Base-by-base conservation (phyloP, 2,329 filamentous ascomycete genomes). In the Talaromyces verruculosus region DNA sequence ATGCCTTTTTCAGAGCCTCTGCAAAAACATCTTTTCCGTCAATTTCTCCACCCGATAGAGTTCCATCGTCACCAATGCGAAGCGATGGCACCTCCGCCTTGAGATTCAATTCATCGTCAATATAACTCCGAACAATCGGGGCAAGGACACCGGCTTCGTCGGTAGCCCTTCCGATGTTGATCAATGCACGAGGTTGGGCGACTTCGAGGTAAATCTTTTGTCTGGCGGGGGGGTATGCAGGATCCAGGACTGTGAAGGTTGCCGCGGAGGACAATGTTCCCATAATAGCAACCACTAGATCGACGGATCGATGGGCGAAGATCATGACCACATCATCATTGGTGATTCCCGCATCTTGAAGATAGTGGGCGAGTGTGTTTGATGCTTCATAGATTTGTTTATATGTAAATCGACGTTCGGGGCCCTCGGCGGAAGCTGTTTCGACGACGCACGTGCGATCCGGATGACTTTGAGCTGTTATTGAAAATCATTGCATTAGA, bases 241-340 rank as follows among this genome's bases (percentile, higher is more conserved):
- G 93, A 75, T 97, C 93, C 22, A 97, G 85, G 49, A 83, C 79
- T 63, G 83, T 86, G 75, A 87, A 84, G 41, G 84, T 86, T 8
- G 84, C 86, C 65, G 86, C 63, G 10, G 66, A 67, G 25, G 65
- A 61, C 22, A 87, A 75, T 25, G 84, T 85, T 67, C 93, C 93
- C 91, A 97, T 96, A 63, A 93, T 88, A 41, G 90, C 88, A 7
- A 91, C 87, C 0, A 91, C 89, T 47, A 91, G 79, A 71, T 91
- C 91, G 39, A 97, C 93, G 65, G 88, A 88, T 66, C 93, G 88
- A 78, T 97, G 87, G 65, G 92, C 92, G 75, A 89, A 97, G 69
- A 95, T 91, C 91, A 97, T 96, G 72, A 97, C 92, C 2, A 97
- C 93, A 74, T 98, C 93, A 8, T 92, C 93, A 70, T 88, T 83